A percentile compares a stretch with the other conserved stretches of the same genome.
These are phyloP conservation scores for Penicillium sp. DNA, from an alignment of 2,329 filamentous ascomycete species.

Conservation along the genomic window DNA sequence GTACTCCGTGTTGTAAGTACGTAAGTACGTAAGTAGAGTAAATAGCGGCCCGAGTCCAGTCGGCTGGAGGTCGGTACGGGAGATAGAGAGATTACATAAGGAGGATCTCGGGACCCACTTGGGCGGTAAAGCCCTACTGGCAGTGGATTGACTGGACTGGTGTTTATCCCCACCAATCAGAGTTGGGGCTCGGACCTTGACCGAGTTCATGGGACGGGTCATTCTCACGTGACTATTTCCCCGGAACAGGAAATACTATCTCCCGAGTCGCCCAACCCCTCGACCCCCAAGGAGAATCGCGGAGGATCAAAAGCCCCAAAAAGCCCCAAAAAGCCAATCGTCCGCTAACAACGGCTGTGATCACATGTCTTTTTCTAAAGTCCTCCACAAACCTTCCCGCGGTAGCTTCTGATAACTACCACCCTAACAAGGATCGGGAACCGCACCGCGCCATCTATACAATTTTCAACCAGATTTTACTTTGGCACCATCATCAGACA, in stretches of 20 bases:
- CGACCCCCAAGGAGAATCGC: constrained; percentile 2
- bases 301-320: background rate
- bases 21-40: background rate
- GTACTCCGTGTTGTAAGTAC: background rate
- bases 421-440: background rate
- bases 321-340: background rate
- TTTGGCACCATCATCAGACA: background rate
- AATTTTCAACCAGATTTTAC: background rate
- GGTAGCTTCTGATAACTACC: constrained; percentile 8
- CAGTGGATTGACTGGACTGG: no score
- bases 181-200: background rate
- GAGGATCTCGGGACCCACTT: background rate
- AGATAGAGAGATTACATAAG: constrained; percentile 5
- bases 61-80: constrained; percentile 1
- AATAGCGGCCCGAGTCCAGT: background rate
- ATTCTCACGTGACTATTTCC: background rate
- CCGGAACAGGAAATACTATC: background rate
- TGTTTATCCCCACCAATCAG: background rate
- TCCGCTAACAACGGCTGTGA: background rate
- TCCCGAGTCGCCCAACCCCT: background rate
- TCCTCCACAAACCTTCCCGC: constrained; percentile 1
- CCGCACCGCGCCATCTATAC: background rate
- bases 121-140: background rate
- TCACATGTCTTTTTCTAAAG: constrained; percentile 5
- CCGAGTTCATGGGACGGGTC: background rate